Evolutionary conservation across 2,329 filamentous ascomycete species (phyloP), one percentile per base, ranked within the genome.

Genomic region (Apiospora koreana): DNA sequence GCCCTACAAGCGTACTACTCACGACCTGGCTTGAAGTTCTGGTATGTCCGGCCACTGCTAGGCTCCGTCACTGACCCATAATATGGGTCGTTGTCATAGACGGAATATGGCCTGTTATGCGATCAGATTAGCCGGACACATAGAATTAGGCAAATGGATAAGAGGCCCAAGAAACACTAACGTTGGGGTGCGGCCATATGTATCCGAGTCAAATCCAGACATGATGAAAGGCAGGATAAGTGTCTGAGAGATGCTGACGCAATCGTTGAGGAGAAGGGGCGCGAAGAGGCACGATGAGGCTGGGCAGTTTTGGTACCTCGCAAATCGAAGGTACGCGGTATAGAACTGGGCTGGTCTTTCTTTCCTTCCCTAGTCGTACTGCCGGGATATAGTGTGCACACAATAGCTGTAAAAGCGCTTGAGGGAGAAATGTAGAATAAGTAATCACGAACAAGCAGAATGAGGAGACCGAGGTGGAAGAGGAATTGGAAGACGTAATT

Each of bases 21-120:
- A 66, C 65, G 41, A 23, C 65, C 65, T 46, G 42, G 65, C 42
- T 46, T 67, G 65, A 45, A 67, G 42, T 35, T 46, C 9, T 67
- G 65, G 16, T 67, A 67, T n/a, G 65, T 67, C 42, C 65, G 46
- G 3, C 65, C 65, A 8, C 45, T 67, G 18, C 12, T 35, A 12
- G 54, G 54, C 42, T 67, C 65, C 8, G n/a, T 12, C 18, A 46
- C 65, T 0, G 65, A 67, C 2, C 42, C 64, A n/a, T 42, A 45
- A 8, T 45, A 42, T 4, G 42, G 42, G 18, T 67, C 16, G 25
- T 46, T 23, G 6, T 67, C 25, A 42, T 67, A 62, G 31, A 62
- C 18, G 21, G 54, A 38, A n/a, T 21, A 62, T n/a, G 8, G 28
- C 16, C 65, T 67, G n/a, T n/a, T n/a, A n/a, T 31, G 16, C 12